A percentile compares a stretch with the other conserved stretches of the same genome.
Evolutionary conservation across 1,139 yeast species (phyloP).

Genomic region (Blastobotrys proliferans): DNA sequence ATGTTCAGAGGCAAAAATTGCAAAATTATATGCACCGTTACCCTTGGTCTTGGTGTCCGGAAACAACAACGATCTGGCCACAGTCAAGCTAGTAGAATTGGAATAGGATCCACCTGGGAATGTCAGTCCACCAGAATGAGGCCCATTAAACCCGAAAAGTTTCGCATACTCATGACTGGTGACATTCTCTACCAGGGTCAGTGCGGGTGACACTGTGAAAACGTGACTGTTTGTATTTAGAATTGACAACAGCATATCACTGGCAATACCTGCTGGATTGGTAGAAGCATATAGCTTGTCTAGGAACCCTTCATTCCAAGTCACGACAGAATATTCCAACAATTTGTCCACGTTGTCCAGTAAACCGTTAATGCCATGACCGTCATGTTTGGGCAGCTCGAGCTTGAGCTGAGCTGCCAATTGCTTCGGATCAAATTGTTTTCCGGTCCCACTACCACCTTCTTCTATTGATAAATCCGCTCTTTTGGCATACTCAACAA

Average conservation of each 20-base stretch:
- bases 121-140: conserved; percentile 73
- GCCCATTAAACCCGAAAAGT: conserved; percentile 54
- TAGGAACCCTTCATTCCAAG: conserved; percentile 85
- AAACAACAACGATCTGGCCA: conserved; percentile 61
- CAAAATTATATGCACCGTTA: conserved; percentile 52
- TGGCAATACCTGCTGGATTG: conserved; percentile 76
- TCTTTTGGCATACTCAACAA: conserved; percentile 39
- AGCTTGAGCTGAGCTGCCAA: conserved; percentile 31
- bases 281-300: conserved; percentile 83
- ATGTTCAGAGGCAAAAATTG: conserved; percentile 66
- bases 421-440: conserved; percentile 36
- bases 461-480: conserved; percentile 36
- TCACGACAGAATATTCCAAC: conserved; percentile 65
- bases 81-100: conserved; percentile 72
- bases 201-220: conserved; percentile 78
- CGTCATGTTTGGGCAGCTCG: conserved; percentile 34
- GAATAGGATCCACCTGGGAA: conserved; percentile 90
- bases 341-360: conserved; percentile 53
- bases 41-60: conserved; percentile 72
- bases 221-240: conserved; percentile 85
- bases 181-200: conserved; percentile 68
- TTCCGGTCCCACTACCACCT: conserved; percentile 35
- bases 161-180: conserved; percentile 67
- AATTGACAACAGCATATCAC: conserved; percentile 65
- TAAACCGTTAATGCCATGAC: conserved; percentile 42